phyloP scores from a whole-genome alignment of 169 alveolate genomes.

The Plasmodium vivax region DNA sequence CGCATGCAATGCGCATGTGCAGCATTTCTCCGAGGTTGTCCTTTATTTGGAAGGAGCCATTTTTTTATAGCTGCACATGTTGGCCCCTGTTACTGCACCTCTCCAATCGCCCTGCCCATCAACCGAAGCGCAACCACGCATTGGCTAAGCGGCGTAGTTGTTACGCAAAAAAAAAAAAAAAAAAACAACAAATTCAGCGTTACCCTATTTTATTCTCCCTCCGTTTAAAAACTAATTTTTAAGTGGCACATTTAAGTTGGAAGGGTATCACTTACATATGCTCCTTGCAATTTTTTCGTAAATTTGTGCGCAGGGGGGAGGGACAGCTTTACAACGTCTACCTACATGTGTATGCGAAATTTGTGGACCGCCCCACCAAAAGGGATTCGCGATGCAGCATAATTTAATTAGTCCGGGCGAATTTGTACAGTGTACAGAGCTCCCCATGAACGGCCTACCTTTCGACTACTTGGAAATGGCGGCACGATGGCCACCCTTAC shows the following conservation, averaged over 20 bases:
- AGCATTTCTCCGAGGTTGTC: not conserved
- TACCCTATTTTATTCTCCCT: not conserved
- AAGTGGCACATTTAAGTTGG: not conserved
- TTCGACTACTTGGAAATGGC: not conserved
- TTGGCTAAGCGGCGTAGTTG: not conserved
- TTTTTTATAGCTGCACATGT: not conserved
- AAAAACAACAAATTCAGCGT: not conserved
- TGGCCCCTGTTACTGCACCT: not conserved
- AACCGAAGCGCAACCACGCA: not conserved
- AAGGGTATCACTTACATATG: not conserved
- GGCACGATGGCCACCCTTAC: not conserved
- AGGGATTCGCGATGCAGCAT: not conserved
- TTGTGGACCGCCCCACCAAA: not conserved
- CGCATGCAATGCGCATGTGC: not conserved
- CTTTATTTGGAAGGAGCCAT: not conserved
- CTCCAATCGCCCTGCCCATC: not conserved
- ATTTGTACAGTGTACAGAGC: not conserved
- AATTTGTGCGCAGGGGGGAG: not conserved
- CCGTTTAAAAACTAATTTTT: not conserved
- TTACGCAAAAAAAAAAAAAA: not conserved
- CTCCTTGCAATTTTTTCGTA: not conserved
- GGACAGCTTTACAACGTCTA: not conserved
- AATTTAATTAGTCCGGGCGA: not conserved
- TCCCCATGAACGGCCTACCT: not conserved
- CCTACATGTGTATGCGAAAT: not conserved